Percentiles rank a stretch among this genome's conserved stretches.
Evolutionary conservation across 2,329 filamentous ascomycete genomes (phyloP).

Genomic region (Fusarium siculi): DNA sequence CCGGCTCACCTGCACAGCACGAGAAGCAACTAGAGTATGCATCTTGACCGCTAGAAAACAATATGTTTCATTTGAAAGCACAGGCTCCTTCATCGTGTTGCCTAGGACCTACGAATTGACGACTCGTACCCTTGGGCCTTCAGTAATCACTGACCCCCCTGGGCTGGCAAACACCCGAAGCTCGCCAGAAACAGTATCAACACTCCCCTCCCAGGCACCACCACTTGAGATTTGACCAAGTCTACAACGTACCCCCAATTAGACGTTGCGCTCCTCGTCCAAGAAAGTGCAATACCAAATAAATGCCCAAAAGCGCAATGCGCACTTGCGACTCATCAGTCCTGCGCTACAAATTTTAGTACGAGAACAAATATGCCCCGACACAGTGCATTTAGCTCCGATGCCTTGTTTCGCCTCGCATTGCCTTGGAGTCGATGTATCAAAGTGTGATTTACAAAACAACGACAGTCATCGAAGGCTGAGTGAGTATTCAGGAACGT

Average conservation of each 20-base stretch:
- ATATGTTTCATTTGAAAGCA: not conserved
- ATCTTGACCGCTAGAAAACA: not conserved
- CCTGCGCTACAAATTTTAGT: not conserved
- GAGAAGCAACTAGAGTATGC: not conserved
- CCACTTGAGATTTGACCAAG: not conserved
- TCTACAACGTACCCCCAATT: not conserved
- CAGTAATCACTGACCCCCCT: not conserved
- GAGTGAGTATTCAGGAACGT: not conserved
- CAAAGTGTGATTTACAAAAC: not conserved
- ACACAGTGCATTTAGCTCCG: not conserved
- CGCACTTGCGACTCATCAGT: not conserved
- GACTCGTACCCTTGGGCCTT: too few species aligned
- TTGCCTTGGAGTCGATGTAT: not conserved
- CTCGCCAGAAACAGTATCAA: not conserved
- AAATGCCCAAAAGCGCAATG: not conserved
- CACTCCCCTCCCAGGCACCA: not conserved
- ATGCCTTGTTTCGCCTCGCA: not conserved
- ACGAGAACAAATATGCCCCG: not conserved
- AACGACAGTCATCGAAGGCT: not conserved
- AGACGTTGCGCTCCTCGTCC: not conserved
- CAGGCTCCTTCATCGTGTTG: too few species aligned
- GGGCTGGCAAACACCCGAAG: not conserved
- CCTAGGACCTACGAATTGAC: not conserved
- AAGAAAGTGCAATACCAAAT: not conserved
- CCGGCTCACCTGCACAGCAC: not conserved